Evolutionary conservation across 495 filamentous ascomycete genomes (phyloP).

Genomic region (Daldinia vernicosa): DNA sequence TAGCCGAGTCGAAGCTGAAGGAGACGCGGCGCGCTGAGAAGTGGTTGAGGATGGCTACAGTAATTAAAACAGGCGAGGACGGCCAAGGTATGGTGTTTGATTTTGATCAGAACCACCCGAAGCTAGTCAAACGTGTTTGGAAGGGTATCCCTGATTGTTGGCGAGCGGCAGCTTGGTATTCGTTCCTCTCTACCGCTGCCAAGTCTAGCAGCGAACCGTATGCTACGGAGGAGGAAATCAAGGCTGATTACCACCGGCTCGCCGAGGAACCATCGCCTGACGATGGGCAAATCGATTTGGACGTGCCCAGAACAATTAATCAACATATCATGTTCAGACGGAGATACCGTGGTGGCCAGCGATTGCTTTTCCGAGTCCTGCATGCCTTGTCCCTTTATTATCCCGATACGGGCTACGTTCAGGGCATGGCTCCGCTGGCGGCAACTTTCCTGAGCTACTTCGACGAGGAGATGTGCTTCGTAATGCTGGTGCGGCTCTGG

Average conservation of each 20-base stretch:
- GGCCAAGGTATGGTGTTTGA: constrained; percentile 90
- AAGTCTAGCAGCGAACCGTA: constrained; percentile 63
- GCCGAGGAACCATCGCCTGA: constrained; percentile 80
- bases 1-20: constrained; percentile 73
- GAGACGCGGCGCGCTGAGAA: constrained; percentile 90
- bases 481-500: constrained; percentile 95
- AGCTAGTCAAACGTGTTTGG: constrained; percentile 91
- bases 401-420: constrained; percentile 92
- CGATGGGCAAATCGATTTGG: constrained; percentile 96
- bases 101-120: constrained; percentile 84
- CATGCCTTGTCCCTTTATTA: constrained; percentile 92
- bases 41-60: constrained; percentile 95
- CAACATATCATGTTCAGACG: constrained; percentile 97
- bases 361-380: constrained; percentile 90
- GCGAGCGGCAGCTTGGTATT: constrained; percentile 92
- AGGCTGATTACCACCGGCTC: constrained; percentile 72
- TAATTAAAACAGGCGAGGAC: constrained; percentile 59
- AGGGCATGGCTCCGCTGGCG: constrained; percentile 95
- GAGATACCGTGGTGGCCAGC: constrained; percentile 89
- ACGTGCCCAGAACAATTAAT: constrained; percentile 94
- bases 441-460: constrained; percentile 96
- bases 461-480: constrained; percentile 91
- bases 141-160: constrained; percentile 98
- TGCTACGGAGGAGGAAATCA: constrained; percentile 75
- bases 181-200: constrained; percentile 89